phyloP scores from a whole-genome alignment of 257 asterid genomes.

The Ocimum tenuiflorum region DNA sequence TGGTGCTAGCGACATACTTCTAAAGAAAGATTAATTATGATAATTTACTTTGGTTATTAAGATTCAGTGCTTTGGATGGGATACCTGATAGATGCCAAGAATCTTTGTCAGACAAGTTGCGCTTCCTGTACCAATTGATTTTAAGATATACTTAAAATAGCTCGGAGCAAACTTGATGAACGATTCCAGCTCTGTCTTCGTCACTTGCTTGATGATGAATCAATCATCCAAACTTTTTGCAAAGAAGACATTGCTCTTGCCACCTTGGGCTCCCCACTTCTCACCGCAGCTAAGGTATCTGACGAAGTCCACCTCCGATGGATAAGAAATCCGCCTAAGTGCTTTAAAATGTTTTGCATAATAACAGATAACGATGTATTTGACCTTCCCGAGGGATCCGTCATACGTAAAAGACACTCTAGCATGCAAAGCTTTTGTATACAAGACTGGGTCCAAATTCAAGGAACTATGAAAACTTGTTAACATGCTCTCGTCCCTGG shows the following conservation, averaged over 20 bases:
- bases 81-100: constrained; percentile 95
- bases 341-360: constrained; percentile 82
- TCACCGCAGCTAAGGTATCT: constrained; percentile 89
- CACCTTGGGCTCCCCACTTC: constrained; percentile 99
- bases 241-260: constrained; percentile 90
- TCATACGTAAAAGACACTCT: constrained; percentile 59
- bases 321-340: constrained; percentile 75
- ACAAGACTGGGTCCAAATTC: constrained; percentile 53
- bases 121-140: constrained; percentile 58
- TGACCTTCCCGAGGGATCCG: constrained; percentile 69
- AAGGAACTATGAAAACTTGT: constrained; percentile 48
- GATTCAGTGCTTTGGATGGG: constrained; percentile 9
- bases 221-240: constrained; percentile 94
- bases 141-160: constrained; percentile 77
- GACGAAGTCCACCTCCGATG: constrained; percentile 70
- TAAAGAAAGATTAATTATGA: background rate
- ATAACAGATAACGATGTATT: constrained; percentile 68
- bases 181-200: constrained; percentile 96
- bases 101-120: constrained; percentile 96
- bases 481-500: constrained; percentile 57
- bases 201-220: constrained; percentile 88
- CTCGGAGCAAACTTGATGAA: constrained; percentile 86
- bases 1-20: background rate
- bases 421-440: constrained; percentile 59
- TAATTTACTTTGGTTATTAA: background rate